Evolutionary conservation across 2,329 filamentous ascomycete species (phyloP), one percentile per base, ranked within the genome.

Genomic region (Exophiala aquamarina): DNA sequence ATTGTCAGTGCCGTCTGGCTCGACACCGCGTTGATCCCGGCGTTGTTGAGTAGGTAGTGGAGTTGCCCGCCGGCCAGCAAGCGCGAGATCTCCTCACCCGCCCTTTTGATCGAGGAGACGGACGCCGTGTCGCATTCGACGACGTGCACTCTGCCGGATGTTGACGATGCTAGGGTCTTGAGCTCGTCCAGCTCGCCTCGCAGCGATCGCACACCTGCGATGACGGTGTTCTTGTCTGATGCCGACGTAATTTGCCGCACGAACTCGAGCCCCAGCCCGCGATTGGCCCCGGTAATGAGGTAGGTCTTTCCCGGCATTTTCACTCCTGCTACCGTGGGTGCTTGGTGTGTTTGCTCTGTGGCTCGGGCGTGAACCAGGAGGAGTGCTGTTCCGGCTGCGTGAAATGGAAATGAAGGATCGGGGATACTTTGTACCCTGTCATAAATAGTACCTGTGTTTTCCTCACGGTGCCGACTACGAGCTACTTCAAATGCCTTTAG

Each of bases 221-320:
- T 36, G 32, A 57, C 36, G 8, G 47, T 57, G 50, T 53, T 54
- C 3, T 36, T 11, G 15, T 20, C 11, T 6, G 11, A 7, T 10
- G 34, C 14, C 3, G 42, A 13, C 9, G 42, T 19, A 18, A 57
- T 28, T 33, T 55, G 52, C 7, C 44, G 52, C 15, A 50, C 52
- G 44, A 55, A 54, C 28, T 56, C 52, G 23, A 55, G 41, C 8
- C 62, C 61, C 8, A 65, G 43, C 19, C 63, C 62, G 41, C 61
- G 51, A 39, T 62, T 65, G 9, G 61, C 58, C 9, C 63, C 62
- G 3, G 61, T 64, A 28, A 65, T 51, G 15, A 62, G 29, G 42
- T 59, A 63, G 5, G 43, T 39, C 11, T 26, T 26, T 6, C 23
- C 23, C 6, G 23, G 23, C 23, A 26, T 26, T 6, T 6, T 26